Evolutionary conservation across 805 yeast species (phyloP).

Genomic region (Zygosaccharomyces siamensis): DNA sequence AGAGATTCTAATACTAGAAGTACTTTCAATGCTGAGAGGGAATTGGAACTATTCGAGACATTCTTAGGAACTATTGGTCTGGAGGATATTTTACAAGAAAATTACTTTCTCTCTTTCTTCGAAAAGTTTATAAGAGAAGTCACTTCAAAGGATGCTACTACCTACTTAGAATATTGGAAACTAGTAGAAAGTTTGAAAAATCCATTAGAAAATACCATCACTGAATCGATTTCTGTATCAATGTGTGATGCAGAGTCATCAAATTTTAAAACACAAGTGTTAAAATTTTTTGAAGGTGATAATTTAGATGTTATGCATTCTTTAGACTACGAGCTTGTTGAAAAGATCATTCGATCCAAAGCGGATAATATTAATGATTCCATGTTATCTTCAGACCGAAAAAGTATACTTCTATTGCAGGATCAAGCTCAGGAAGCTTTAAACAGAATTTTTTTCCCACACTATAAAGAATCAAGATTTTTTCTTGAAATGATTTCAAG

Average conservation of each 20-base stretch:
- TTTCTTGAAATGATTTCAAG: constrained; percentile 51
- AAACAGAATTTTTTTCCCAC: constrained; percentile 48
- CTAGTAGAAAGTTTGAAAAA: constrained; percentile 63
- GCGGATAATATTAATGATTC: constrained; percentile 13
- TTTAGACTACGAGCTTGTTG: constrained; percentile 20
- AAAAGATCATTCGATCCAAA: constrained; percentile 15
- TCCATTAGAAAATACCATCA: constrained; percentile 53
- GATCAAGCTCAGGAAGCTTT: constrained; percentile 46
- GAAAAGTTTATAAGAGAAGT: constrained; percentile 11
- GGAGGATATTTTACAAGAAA: constrained; percentile 19
- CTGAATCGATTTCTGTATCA: constrained; percentile 29
- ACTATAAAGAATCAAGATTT: constrained; percentile 54
- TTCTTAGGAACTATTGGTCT: constrained; percentile 18
- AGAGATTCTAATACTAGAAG: neutral
- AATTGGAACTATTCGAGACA: constrained; percentile 16
- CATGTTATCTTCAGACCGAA: constrained; percentile 44
- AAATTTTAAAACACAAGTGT: constrained; percentile 26
- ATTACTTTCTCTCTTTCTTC: constrained; percentile 16
- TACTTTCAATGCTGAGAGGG: constrained; percentile 10
- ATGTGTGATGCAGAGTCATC: constrained; percentile 20
- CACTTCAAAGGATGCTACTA: constrained; percentile 9
- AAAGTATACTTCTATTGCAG: constrained; percentile 57
- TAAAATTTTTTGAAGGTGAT: constrained; percentile 15
- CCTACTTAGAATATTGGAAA: constrained; percentile 57
- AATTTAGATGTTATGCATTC: constrained; percentile 20